Percentiles rank a stretch among this genome's conserved stretches.
phyloP scores from a whole-genome alignment of 1,284 basidiomycete genomes.

The Rhodotorula sp. region DNA sequence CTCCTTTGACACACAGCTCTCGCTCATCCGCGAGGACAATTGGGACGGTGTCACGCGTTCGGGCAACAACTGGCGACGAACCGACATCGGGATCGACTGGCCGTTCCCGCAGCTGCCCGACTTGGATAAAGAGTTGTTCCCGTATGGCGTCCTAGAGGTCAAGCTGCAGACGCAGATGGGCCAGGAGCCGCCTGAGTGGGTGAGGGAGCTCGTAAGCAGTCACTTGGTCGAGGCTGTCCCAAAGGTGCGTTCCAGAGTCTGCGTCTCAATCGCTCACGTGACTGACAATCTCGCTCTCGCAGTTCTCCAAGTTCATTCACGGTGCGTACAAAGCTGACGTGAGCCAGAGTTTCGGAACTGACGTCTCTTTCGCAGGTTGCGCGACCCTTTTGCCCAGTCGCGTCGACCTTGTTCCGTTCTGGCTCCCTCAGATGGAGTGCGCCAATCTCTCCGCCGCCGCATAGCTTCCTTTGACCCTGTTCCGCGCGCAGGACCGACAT shows the following conservation, averaged over 20 bases:
- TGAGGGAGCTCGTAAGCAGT: constrained; percentile 87
- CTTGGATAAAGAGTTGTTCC: constrained; percentile 90
- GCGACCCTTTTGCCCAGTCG: constrained; percentile 88
- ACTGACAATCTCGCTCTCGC: no score
- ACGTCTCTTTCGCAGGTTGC: constrained; percentile 60
- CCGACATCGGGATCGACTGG: constrained; percentile 63
- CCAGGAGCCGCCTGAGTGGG: constrained; percentile 95
- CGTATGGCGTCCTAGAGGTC: constrained; percentile 89
- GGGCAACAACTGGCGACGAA: constrained; percentile 88
- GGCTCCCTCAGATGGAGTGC: constrained; percentile 85
- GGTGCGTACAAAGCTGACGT: constrained; percentile 1
- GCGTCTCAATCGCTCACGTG: no score
- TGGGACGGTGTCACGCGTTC: constrained; percentile 82
- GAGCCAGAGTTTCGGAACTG: background rate
- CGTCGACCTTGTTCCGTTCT: constrained; percentile 97
- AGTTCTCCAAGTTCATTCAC: constrained; percentile 80
- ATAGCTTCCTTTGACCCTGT: background rate
- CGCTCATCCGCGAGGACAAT: constrained; percentile 92
- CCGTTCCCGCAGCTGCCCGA: constrained; percentile 77
- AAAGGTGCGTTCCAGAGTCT: constrained; percentile 37
- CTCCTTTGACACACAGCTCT: constrained; percentile 94
- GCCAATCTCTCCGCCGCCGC: constrained; percentile 46
- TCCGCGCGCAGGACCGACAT: constrained; percentile 69
- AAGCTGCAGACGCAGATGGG: constrained; percentile 96
- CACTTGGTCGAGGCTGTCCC: constrained; percentile 64